These are phyloP conservation scores for Aspergillus sp. DNA, from an alignment of 2,329 filamentous ascomycete genomes.

Conservation along the genomic window DNA sequence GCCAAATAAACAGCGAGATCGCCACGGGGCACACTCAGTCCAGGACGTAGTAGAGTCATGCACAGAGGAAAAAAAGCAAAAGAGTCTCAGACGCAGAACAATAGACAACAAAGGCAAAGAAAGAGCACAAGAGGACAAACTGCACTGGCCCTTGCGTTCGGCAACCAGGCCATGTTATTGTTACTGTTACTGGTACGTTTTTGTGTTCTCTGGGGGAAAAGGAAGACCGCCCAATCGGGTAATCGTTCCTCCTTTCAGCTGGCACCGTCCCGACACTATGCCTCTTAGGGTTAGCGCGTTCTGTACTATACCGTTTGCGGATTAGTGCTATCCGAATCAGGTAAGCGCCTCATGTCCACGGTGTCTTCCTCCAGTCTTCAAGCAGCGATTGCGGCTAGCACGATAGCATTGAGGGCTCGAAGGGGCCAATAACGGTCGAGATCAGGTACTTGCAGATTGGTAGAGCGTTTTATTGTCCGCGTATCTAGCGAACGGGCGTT, in stretches of 20 bases:
- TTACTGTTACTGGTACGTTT: no score
- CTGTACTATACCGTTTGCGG: background rate
- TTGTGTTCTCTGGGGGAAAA: no score
- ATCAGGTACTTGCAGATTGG: no score
- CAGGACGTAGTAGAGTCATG: background rate
- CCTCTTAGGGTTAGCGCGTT: background rate
- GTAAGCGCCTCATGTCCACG: no score
- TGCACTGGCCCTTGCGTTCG: background rate
- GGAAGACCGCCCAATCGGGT: background rate
- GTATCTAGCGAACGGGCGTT: no score
- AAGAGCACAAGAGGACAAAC: background rate
- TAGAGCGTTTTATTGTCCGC: no score
- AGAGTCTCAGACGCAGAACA: background rate
- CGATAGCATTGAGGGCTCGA: no score
- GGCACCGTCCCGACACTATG: background rate
- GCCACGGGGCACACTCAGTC: background rate
- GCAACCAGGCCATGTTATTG: no score
- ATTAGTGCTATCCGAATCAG: background rate
- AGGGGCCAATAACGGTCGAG: no score
- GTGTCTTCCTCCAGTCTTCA: no score
- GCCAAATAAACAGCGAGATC: slow-evolving; percentile 4
- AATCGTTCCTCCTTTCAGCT: background rate
- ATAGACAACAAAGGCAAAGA: background rate
- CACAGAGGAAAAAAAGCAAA: background rate
- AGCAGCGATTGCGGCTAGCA: no score